Evolutionary conservation across 768 basidiomycete genomes (phyloP).

Genomic region (Lentinula detonsa): DNA sequence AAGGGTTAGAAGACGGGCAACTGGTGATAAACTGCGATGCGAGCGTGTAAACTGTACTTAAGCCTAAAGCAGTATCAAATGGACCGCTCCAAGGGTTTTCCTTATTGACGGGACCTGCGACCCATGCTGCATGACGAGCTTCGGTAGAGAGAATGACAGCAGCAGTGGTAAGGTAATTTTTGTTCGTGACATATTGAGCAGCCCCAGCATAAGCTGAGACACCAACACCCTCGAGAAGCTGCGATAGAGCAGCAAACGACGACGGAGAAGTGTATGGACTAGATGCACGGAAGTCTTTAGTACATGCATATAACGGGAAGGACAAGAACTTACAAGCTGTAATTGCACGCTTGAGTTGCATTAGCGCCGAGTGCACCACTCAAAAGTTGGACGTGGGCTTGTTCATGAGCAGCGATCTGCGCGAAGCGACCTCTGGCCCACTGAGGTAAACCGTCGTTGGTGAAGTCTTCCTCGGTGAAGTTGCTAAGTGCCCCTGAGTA

Average conservation of each 20-base stretch:
- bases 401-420: slow-evolving; percentile 51
- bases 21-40: slow-evolving; percentile 41
- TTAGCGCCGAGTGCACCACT: slow-evolving; percentile 31
- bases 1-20: slow-evolving; percentile 51
- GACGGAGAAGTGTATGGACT: slow-evolving; percentile 41
- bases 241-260: background rate
- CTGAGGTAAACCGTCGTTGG: slow-evolving; percentile 36
- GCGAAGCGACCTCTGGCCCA: slow-evolving; percentile 44
- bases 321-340: slow-evolving; percentile 41
- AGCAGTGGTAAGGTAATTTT: slow-evolving; percentile 44
- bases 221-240: background rate
- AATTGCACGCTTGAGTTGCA: slow-evolving; percentile 49
- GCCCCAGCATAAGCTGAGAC: background rate
- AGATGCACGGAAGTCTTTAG: background rate
- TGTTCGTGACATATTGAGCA: slow-evolving; percentile 15
- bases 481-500: slow-evolving; percentile 36
- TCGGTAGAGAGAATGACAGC: slow-evolving; percentile 55
- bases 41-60: slow-evolving; percentile 29
- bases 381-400: slow-evolving; percentile 48
- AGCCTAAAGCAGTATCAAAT: slow-evolving; percentile 36
- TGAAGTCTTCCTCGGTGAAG: slow-evolving; percentile 40
- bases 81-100: slow-evolving; percentile 43
- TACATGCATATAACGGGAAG: background rate
- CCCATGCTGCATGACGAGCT: slow-evolving; percentile 53
- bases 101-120: slow-evolving; percentile 37